Conservation (phyloP, 176 grass and related monocot species). For the Echinochloa phyllopogon region DNA sequence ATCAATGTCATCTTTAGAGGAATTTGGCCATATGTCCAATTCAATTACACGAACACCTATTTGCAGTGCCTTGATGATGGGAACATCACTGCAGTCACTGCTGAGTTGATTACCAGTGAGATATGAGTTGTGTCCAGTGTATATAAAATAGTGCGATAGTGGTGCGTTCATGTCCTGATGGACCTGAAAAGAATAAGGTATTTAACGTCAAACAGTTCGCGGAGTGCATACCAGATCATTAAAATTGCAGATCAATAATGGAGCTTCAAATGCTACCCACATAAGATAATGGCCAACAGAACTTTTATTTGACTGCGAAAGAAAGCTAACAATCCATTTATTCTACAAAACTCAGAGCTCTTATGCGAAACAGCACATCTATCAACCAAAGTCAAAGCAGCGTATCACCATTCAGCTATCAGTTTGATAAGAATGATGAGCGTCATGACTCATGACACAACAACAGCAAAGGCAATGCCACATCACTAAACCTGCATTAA, state of each 20-base stretch:
- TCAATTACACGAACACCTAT: slow-evolving; percentile 94
- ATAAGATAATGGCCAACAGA: not conserved
- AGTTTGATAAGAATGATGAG: not conserved
- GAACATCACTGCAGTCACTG: slow-evolving; percentile 95
- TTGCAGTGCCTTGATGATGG: slow-evolving; percentile 94
- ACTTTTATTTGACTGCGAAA: not conserved
- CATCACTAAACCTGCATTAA: not conserved
- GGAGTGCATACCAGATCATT: slow-evolving; percentile 24
- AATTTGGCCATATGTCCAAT: slow-evolving; percentile 98
- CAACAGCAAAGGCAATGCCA: slow-evolving; percentile 8
- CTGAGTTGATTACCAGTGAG: slow-evolving; percentile 97
- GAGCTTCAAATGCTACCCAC: slow-evolving; percentile 18
- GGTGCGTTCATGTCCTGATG: slow-evolving; percentile 93
- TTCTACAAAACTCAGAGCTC: not conserved
- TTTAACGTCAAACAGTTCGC: slow-evolving; percentile 20
- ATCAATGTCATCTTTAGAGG: slow-evolving; percentile 85
- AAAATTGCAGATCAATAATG: not conserved
- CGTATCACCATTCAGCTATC: not conserved
- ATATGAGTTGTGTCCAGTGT: slow-evolving; percentile 96
- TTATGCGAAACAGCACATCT: not conserved
- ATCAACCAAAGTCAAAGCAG: not conserved
- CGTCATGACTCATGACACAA: not conserved
- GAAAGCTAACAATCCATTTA: not conserved
- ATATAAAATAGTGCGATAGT: slow-evolving; percentile 92
- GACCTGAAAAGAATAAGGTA: slow-evolving; percentile 58